Evolutionary conservation across 2,329 filamentous ascomycete species (phyloP), one percentile per base, ranked within the genome.

Genomic region (Colletotrichum filicis): DNA sequence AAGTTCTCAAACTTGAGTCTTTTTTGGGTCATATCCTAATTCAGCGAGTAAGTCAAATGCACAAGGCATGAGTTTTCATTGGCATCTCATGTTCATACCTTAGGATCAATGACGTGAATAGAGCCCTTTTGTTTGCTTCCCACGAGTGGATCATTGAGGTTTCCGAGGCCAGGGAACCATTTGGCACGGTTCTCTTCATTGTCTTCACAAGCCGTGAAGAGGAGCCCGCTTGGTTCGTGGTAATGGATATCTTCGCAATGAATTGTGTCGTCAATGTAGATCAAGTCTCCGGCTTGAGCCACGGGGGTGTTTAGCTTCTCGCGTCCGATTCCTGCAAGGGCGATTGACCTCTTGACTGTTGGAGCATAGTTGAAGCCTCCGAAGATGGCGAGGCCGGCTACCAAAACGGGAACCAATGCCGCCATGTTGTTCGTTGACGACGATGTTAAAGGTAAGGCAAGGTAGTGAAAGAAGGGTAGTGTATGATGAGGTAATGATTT

Each of bases 221-320:
- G 78, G 8, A 85, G 71, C 0, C 85, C 83, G 19, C 85, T 87
- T 0, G 84, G 78, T 1, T 77, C 77, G 73, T 91, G 86, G 68
- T 89, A 85, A 76, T 92, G 89, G 4, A 92, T 60, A 73, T 92
- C 90, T 75, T 92, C 91, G 76, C 90, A 92, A 19, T 89, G 83
- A 3, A 83, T 78, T 0, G 90, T 91, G 74, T 89, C 86, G 0
- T 84, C 78, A 11, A 92, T 88, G 11, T 77, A 73, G 6, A 83
- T 75, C 1, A 88, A 76, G 26, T 83, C 81, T 4, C 80, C 73
- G 3, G 68, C 53, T 6, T 75, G 60, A 5, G 71, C 32, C 5
- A 80, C n/a, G 1, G 69, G 19, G 0, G 77, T 81, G 14, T 75
- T 78, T 5, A 53, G 64, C 3, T 75, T 74, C 9, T 64, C 66